A percentile compares a stretch with the other conserved stretches of the same genome.
phyloP scores from a whole-genome alignment of 768 basidiomycete genomes.

The Tubosaeta brunneosetosa region DNA sequence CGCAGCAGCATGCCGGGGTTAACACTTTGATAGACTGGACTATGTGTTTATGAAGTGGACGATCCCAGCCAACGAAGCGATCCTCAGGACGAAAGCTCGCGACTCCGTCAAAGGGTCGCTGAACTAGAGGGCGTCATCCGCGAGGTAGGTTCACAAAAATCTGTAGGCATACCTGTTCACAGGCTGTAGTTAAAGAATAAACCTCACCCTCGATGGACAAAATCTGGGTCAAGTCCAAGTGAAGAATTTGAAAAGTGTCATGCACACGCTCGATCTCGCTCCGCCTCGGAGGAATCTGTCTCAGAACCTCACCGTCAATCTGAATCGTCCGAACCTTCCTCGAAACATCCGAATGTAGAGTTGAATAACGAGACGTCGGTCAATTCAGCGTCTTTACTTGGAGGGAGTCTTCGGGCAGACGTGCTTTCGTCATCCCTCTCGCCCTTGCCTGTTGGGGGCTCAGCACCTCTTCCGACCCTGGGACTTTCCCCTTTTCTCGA shows the following conservation, averaged over 20 bases:
- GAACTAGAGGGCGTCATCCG: conserved; percentile 82
- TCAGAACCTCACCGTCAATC: conserved; percentile 4
- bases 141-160: conserved; percentile 42
- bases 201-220: conserved; percentile 61
- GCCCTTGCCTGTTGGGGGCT: conserved; percentile 28
- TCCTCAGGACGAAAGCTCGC: conserved; percentile 56
- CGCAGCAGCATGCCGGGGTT: conserved; percentile 13
- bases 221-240: conserved; percentile 21
- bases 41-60: conserved; percentile 83
- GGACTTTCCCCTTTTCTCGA: conserved; percentile 18
- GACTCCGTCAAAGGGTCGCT: conserved; percentile 69
- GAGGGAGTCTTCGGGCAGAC: conserved; percentile 15
- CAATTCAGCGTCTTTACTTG: conserved; percentile 1
- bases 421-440: conserved; percentile 30
- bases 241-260: conserved; percentile 28
- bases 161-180: not conserved
- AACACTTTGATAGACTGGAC: conserved; percentile 51
- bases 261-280: conserved; percentile 16
- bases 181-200: conserved; percentile 59
- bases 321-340: not conserved
- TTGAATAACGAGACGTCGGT: conserved; percentile 5
- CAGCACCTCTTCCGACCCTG: conserved; percentile 12
- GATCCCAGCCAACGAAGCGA: conserved; percentile 56
- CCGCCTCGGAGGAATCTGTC: conserved; percentile 10
- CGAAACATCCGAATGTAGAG: not conserved